Conservation (phyloP, 1,139 yeast genomes). For the Blastobotrys niveus region DNA sequence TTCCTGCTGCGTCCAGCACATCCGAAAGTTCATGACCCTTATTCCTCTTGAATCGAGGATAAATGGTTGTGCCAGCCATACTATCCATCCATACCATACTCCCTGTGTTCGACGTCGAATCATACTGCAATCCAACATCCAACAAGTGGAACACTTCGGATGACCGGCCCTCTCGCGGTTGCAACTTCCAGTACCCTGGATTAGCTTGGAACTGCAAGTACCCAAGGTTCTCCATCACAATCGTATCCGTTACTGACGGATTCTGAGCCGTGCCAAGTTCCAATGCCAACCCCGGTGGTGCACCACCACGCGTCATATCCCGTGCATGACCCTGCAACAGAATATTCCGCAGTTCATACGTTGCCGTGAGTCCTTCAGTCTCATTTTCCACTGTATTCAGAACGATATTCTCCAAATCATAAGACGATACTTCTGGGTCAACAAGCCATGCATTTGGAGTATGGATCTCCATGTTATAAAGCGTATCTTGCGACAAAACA, state of each 20-base stretch:
- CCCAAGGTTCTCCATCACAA: constrained; percentile 67
- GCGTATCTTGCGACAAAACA: constrained; percentile 44
- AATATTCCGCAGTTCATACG: constrained; percentile 46
- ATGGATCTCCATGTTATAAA: constrained; percentile 55
- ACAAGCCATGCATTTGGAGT: constrained; percentile 65
- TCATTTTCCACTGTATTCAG: constrained; percentile 36
- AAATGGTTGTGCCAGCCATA: constrained; percentile 44
- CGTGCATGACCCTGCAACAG: constrained; percentile 68
- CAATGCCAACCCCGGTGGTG: constrained; percentile 45
- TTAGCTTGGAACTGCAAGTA: constrained; percentile 66
- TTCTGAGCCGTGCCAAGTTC: constrained; percentile 35
- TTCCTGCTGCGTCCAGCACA: constrained; percentile 27
- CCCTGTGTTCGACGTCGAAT: constrained; percentile 27
- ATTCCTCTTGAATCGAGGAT: constrained; percentile 44
- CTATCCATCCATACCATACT: constrained; percentile 25
- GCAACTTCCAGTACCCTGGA: constrained; percentile 62
- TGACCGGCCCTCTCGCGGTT: constrained; percentile 42
- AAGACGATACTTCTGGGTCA: constrained; percentile 42
- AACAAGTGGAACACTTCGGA: constrained; percentile 40
- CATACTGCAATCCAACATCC: constrained; percentile 32
- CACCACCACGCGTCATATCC: constrained; percentile 38
- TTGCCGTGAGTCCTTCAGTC: constrained; percentile 33
- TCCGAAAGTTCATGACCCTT: constrained; percentile 40
- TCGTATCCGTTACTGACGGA: constrained; percentile 45
- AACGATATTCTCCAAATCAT: constrained; percentile 60